A percentile compares a stretch with the other conserved stretches of the same genome.
Conservation (phyloP, 2,329 filamentous ascomycete species). For the Aspergillus niger region DNA sequence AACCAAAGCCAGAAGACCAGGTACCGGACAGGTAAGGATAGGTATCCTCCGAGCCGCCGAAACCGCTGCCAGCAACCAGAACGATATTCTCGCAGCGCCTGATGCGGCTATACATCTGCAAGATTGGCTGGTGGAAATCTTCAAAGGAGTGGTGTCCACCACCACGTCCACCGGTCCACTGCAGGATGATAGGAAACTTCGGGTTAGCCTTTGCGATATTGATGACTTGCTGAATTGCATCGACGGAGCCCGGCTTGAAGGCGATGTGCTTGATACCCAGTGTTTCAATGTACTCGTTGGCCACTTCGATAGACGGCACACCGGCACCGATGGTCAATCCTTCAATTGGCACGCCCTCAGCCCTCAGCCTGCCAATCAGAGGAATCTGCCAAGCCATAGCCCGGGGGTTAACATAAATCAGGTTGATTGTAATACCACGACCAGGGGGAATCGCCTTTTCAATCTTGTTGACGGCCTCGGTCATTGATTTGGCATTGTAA, state of each 20-base stretch:
- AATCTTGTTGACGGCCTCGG: conserved; percentile 78
- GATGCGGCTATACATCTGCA: conserved; percentile 89
- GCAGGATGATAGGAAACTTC: conserved; percentile 81
- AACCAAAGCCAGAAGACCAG: conserved; percentile 85
- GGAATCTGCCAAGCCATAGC: conserved; percentile 94
- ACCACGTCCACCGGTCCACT: conserved; percentile 92
- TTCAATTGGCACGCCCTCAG: conserved; percentile 87
- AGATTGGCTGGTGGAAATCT: conserved; percentile 88
- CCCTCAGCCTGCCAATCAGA: conserved; percentile 73
- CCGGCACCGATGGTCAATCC: conserved; percentile 89
- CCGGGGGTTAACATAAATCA: conserved; percentile 87
- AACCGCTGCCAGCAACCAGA: conserved; percentile 84
- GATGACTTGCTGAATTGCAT: conserved; percentile 84
- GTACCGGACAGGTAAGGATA: conserved; percentile 87
- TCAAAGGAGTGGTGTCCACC: conserved; percentile 93
- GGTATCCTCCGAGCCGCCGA: conserved; percentile 84
- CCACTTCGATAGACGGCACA: conserved; percentile 89
- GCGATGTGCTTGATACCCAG: conserved; percentile 88
- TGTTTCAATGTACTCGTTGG: conserved; percentile 90
- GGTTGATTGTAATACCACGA: conserved; percentile 83
- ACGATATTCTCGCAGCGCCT: conserved; percentile 83
- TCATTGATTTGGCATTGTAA: conserved; percentile 81
- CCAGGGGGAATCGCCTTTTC: conserved; percentile 81
- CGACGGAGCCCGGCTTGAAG: conserved; percentile 88
- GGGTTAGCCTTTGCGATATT: conserved; percentile 92